These are phyloP conservation scores for Tephrocybe sp. DNA, from an alignment of 768 basidiomycete species.

Conservation along the genomic window DNA sequence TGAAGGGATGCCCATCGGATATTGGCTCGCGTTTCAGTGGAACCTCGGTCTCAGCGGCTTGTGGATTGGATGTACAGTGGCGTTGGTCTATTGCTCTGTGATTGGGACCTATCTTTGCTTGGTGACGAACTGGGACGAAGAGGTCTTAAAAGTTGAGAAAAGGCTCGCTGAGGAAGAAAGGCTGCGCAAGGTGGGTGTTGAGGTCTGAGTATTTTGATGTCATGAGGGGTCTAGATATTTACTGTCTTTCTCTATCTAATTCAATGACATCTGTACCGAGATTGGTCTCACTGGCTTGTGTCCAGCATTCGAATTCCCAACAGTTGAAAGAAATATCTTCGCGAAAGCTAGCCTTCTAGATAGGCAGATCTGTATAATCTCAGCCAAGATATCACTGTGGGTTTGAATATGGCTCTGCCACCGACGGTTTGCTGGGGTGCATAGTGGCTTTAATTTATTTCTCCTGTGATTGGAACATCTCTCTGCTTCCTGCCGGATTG, in stretches of 20 bases:
- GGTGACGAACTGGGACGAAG: constrained; percentile 47
- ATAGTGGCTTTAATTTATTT: constrained; percentile 43
- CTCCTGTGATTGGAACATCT: constrained; percentile 34
- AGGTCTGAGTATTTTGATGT: not conserved
- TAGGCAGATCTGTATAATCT: too few species aligned
- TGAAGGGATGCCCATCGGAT: constrained; percentile 57
- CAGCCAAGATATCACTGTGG: too few species aligned
- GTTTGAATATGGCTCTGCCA: too few species aligned
- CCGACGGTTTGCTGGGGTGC: constrained; percentile 64
- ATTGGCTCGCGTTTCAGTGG: constrained; percentile 51
- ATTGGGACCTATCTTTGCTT: constrained; percentile 39
- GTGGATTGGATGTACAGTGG: constrained; percentile 60
- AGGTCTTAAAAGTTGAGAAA: constrained; percentile 41
- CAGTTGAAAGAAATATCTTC: too few species aligned
- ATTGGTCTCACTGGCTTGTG: too few species aligned
- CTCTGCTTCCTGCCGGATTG: constrained; percentile 45
- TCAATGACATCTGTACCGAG: not conserved
- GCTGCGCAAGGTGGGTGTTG: not conserved
- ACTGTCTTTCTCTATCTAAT: not conserved
- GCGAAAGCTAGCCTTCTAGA: too few species aligned
- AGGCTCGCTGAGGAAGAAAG: constrained; percentile 8
- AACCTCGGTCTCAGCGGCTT: constrained; percentile 51
- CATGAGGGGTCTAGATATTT: too few species aligned
- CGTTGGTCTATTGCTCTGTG: constrained; percentile 39
- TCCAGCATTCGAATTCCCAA: too few species aligned